phyloP scores from a whole-genome alignment of 2,329 filamentous ascomycete species.

The Penicillium sp. region DNA sequence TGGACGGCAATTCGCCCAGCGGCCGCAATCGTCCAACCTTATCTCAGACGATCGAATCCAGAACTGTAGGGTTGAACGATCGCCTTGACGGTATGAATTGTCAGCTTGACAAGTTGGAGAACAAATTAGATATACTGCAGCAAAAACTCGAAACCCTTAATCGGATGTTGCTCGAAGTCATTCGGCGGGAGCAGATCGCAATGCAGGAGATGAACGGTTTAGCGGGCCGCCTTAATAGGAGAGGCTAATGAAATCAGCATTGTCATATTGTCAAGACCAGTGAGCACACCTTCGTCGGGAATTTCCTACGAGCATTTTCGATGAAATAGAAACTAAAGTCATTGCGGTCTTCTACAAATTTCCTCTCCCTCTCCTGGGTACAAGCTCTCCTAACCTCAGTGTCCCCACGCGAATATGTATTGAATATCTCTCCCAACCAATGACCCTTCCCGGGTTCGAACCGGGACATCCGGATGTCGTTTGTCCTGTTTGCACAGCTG shows the following conservation, averaged over 20 bases:
- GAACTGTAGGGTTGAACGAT: background rate
- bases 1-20: background rate
- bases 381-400: too few species aligned
- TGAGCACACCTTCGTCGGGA: background rate
- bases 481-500: too few species aligned
- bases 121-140: background rate
- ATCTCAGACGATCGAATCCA: background rate
- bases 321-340: too few species aligned
- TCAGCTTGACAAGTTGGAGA: background rate
- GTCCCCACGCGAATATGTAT: too few species aligned
- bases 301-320: background rate
- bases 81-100: background rate
- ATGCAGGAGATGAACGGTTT: background rate
- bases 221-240: background rate
- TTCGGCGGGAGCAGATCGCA: background rate
- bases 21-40: background rate
- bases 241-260: background rate
- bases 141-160: background rate
- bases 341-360: too few species aligned
- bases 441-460: too few species aligned
- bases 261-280: background rate
- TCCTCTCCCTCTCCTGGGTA: too few species aligned
- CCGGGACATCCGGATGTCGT: too few species aligned
- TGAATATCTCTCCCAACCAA: too few species aligned
- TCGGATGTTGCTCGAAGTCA: background rate